A percentile compares a stretch with the other conserved stretches of the same genome.
Evolutionary conservation across 2,329 filamentous ascomycete species (phyloP).

Genomic region (Colletotrichum liaoningense): DNA sequence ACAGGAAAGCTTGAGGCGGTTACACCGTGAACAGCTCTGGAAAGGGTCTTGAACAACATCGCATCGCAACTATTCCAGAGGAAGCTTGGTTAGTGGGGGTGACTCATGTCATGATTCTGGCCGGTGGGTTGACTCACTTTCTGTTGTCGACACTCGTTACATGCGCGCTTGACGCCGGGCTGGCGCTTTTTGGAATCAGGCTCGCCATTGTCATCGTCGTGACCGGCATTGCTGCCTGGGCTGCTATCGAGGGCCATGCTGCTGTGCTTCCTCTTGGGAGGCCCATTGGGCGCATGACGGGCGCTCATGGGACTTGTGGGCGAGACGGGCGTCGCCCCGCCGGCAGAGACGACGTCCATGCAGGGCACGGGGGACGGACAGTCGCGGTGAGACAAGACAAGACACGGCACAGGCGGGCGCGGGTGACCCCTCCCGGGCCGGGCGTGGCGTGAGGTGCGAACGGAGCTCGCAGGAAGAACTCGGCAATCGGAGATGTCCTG

Average conservation of each 20-base stretch:
- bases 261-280: slow-evolving; percentile 69
- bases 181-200: slow-evolving; percentile 70
- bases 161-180: slow-evolving; percentile 80
- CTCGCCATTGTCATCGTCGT: slow-evolving; percentile 67
- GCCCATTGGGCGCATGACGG: slow-evolving; percentile 59
- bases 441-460: slow-evolving; percentile 28
- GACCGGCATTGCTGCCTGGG: slow-evolving; percentile 67
- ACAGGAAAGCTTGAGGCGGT: slow-evolving; percentile 83
- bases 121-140: slow-evolving; percentile 69
- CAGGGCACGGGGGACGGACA: slow-evolving; percentile 39
- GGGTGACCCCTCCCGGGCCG: slow-evolving; percentile 36
- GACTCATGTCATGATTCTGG: background rate
- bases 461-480: slow-evolving; percentile 23
- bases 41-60: slow-evolving; percentile 87
- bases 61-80: slow-evolving; percentile 74
- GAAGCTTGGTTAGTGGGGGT: slow-evolving; percentile 9
- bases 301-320: slow-evolving; percentile 67
- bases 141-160: slow-evolving; percentile 87
- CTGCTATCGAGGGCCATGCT: slow-evolving; percentile 69
- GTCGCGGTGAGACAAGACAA: slow-evolving; percentile 33
- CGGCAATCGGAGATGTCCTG: slow-evolving; percentile 30
- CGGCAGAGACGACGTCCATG: slow-evolving; percentile 62
- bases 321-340: slow-evolving; percentile 62
- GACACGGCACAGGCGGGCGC: slow-evolving; percentile 34
- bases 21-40: slow-evolving; percentile 80